Evolutionary conservation across 768 basidiomycete genomes (phyloP).

Genomic region (Lentinula lateritia): DNA sequence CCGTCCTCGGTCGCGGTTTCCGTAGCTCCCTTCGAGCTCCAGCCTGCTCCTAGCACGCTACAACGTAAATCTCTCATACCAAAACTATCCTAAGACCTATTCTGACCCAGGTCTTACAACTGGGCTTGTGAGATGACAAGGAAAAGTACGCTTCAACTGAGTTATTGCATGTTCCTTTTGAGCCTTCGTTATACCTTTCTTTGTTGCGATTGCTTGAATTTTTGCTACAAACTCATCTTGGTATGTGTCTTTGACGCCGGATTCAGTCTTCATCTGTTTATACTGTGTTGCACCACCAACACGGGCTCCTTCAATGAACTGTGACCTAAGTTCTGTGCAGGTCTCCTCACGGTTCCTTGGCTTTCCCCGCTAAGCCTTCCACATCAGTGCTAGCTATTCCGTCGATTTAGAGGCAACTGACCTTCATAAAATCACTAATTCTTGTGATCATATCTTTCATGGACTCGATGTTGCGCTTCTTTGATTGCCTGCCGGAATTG

Average conservation of each 20-base stretch:
- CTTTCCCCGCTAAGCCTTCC: neutral
- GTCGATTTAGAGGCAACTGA: neutral
- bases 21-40: too few species aligned
- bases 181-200: neutral
- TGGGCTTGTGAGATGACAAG: slow-evolving; percentile 23
- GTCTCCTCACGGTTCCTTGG: neutral
- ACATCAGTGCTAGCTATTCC: too few species aligned
- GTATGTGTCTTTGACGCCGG: slow-evolving; percentile 9
- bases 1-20: too few species aligned
- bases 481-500: neutral
- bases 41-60: too few species aligned
- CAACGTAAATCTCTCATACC: too few species aligned
- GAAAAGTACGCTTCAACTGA: slow-evolving; percentile 8
- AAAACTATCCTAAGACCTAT: too few species aligned
- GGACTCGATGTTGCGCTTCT: neutral
- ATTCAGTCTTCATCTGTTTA: neutral
- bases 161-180: slow-evolving; percentile 14
- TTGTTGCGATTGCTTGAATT: slow-evolving; percentile 15
- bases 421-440: neutral
- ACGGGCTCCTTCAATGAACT: neutral
- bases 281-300: neutral
- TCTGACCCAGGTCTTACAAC: slow-evolving; percentile 37
- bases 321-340: neutral
- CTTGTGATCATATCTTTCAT: neutral
- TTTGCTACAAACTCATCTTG: slow-evolving; percentile 20